Evolutionary conservation across 108 stramenopile genomes (phyloP).

Genomic region (Pseudonitzschia delicatissima): DNA sequence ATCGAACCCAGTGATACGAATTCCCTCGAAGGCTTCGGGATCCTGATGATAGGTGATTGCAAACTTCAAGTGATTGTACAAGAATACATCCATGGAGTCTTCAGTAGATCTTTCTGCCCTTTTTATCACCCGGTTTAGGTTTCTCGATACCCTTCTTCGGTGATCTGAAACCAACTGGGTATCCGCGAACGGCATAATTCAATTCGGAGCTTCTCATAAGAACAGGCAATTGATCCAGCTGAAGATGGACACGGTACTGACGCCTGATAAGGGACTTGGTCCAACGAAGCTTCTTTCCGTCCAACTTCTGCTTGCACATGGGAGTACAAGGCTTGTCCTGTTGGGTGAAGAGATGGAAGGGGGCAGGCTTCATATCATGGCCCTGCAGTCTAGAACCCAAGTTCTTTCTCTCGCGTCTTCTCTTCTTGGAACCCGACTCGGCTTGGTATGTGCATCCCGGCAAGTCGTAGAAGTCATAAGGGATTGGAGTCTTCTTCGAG

Average conservation of each 20-base stretch:
- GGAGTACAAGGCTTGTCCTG: slow-evolving; percentile 53
- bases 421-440: slow-evolving; percentile 11
- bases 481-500: slow-evolving; percentile 82
- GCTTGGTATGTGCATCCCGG: slow-evolving; percentile 60
- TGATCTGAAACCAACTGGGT: slow-evolving; percentile 82
- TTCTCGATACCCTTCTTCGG: background rate
- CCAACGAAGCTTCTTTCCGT: slow-evolving; percentile 60
- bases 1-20: slow-evolving; percentile 94
- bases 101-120: no score
- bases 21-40: slow-evolving; percentile 58
- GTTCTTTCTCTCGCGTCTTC: slow-evolving; percentile 51
- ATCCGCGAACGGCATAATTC: slow-evolving; percentile 79
- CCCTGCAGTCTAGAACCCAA: slow-evolving; percentile 73
- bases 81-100: slow-evolving; percentile 27
- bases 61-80: slow-evolving; percentile 95
- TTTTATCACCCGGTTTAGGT: background rate
- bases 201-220: slow-evolving; percentile 71
- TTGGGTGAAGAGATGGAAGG: slow-evolving; percentile 52
- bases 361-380: slow-evolving; percentile 57
- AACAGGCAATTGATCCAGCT: slow-evolving; percentile 82
- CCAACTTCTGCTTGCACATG: slow-evolving; percentile 52
- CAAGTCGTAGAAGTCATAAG: slow-evolving; percentile 90
- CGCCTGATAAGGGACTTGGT: slow-evolving; percentile 83
- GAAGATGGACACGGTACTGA: slow-evolving; percentile 92
- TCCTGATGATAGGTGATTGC: slow-evolving; percentile 77